Evolutionary conservation across 371 early-diverging fungal species (phyloP), one percentile per base, ranked within the genome.

Genomic region (Zychaea mexicana): DNA sequence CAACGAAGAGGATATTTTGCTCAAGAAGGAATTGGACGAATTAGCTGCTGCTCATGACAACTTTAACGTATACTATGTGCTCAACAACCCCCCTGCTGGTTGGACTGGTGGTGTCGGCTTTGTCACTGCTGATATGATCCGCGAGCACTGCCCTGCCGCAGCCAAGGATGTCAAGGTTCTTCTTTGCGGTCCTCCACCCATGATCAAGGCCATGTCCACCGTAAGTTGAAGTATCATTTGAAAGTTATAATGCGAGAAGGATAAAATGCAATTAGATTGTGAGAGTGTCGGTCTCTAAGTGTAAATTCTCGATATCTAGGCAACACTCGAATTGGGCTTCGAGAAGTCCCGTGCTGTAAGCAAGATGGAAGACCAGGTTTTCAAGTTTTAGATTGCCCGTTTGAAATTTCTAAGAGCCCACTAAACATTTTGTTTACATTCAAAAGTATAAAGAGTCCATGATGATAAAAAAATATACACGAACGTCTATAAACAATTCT

Each of bases 121-220:
- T 77, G 89, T 98, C 46, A 92, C 87, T 64, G 83, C 88, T 55
- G 89, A 91, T 24, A 87, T 95, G 80, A 88, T 98, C 67, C 82
- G 88, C 57, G 71, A 91, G 68, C 72, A 83, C 64, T 81, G 90
- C 70, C 95, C 96, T 17, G 76, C 80, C 28, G 94, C 96, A 28
- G 90, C 92, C 31, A 65, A 81, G 38, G 87, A 92, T 60, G 85
- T 90, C 78, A 96, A 97, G 86, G 70, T 96, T 57, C 83, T 97
- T 56, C 73, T 97, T n/a, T 97, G 98, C 69, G 98, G 98, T 49
- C 97, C 97, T 61, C 91, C 91, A 55, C 96, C 94, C 2, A 96
- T 97, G 97, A 78, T 96, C 66, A 87, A 88, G 64, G 95, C 93
- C 61, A 94, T 97, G 96, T 69, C 83, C 64, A 84, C 77, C 66